Evolutionary conservation across 805 yeast species (phyloP), one percentile per base, ranked within the genome.

Genomic region (Sungouiozyma intestinalis): DNA sequence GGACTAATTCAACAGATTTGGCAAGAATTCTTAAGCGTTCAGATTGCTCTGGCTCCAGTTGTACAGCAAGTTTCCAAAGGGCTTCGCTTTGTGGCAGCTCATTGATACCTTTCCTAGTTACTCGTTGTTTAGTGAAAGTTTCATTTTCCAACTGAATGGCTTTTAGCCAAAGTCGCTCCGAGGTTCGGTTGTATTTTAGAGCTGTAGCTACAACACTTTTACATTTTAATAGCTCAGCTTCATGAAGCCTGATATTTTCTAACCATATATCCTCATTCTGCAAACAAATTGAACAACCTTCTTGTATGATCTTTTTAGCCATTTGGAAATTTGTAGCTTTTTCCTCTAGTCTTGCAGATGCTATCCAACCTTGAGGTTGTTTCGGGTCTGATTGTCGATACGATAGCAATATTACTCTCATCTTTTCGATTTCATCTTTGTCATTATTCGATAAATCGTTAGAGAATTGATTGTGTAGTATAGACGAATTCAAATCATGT

Each of bases 281-380:
- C 0, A 87, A 85, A 48, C 88, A 77, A 35, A 66, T 65, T 3
- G 64, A 66, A 53, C 95, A 83, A 2, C 95, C 98, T 54, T 84
- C 77, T n/a, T 67, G 68, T 5, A 87, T 79, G 14, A 83, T 46
- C 17, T 62, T 62, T 41, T 73, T 72, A 0, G 97, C 96, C 13
- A 60, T 60, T 4, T 63, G 63, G 41, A 67, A 66, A 40, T 76
- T 77, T 36, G 70, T 69, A 1, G 79, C 81, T 36, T 71, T 72
- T 48, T 76, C 81, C 54, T 90, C 97, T 8, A 86, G 57, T 38
- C 85, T 63, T 0, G 95, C 94, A 38, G 86, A 75, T 0, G 94
- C 85, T 17, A 90, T 82, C 95, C 95, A 90, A 3, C 82, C 84
- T 38, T 74, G 74, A 0, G 94, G 74, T 44, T 78, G 80, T 35